Evolutionary conservation across 345 rosid genomes (phyloP).

Genomic region (Dovyalis caffra): DNA sequence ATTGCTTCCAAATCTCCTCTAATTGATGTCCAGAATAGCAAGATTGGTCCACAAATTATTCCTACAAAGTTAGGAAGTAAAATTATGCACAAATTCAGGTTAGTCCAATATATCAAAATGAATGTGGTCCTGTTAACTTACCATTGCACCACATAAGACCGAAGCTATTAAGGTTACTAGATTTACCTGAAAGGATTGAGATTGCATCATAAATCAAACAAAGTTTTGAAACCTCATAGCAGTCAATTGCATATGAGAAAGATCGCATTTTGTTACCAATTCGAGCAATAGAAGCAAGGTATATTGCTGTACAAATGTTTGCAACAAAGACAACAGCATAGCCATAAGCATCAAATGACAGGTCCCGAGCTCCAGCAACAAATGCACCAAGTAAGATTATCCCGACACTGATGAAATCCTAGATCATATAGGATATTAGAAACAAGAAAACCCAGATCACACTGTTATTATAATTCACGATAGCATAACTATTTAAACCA

Average conservation of each 20-base stretch:
- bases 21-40: conserved; percentile 24
- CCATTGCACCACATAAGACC: conserved; percentile 40
- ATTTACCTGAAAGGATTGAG: conserved; percentile 24
- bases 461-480: no score
- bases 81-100: not conserved
- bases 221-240: not conserved
- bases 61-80: conserved; percentile 11
- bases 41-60: conserved; percentile 24
- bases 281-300: conserved; percentile 30
- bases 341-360: conserved; percentile 30
- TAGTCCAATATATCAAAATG: not conserved
- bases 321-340: conserved; percentile 21
- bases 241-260: not conserved
- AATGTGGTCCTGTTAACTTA: conserved; percentile 8
- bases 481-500: not conserved
- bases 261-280: conserved; percentile 9
- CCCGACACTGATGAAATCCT: conserved; percentile 32
- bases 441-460: conserved; percentile 3
- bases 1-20: conserved; percentile 26
- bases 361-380: conserved; percentile 33
- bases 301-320: conserved; percentile 26
- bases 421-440: conserved; percentile 4
- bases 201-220: not conserved
- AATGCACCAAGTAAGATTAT: conserved; percentile 31
- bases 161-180: conserved; percentile 32